phyloP scores from a whole-genome alignment of 148 eudicot genomes.

The Vaccinium vitisidaea region DNA sequence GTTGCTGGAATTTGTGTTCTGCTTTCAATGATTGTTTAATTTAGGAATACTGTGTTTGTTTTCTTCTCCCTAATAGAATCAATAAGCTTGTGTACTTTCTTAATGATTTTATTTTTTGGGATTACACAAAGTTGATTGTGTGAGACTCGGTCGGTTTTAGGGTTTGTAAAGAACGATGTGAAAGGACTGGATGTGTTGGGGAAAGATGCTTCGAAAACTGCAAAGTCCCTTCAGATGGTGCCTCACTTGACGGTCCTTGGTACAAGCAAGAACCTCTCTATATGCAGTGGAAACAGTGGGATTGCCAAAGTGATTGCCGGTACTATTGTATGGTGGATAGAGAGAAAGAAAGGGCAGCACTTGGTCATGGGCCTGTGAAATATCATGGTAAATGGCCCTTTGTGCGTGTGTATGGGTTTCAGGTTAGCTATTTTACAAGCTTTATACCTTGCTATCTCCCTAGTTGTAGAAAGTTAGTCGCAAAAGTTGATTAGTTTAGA shows the following conservation, averaged over 20 bases:
- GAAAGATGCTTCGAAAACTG: constrained; percentile 63
- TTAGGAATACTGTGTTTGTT: background rate
- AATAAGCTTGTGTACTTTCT: background rate
- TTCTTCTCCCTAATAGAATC: background rate
- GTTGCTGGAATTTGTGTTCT: background rate
- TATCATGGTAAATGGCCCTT: constrained; percentile 98
- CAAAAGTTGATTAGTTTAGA: constrained; percentile 14
- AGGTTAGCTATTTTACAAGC: constrained; percentile 45
- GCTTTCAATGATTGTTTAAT: background rate
- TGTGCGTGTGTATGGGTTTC: constrained; percentile 63
- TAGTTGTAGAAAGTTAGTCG: background rate
- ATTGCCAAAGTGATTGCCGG: constrained; percentile 75
- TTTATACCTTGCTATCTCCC: background rate
- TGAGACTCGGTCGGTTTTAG: constrained; percentile 31
- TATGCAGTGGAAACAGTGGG: constrained; percentile 60
- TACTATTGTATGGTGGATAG: constrained; percentile 76
- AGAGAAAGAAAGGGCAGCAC: constrained; percentile 60
- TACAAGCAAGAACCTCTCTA: constrained; percentile 60
- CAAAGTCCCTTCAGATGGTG: constrained; percentile 42
- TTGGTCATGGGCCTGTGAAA: constrained; percentile 63
- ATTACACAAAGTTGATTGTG: background rate
- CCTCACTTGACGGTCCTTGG: constrained; percentile 50
- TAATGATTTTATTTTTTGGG: background rate
- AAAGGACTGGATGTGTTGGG: constrained; percentile 57
- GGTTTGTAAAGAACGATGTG: constrained; percentile 59